Evolutionary conservation across 441 rosid species (phyloP).

Genomic region (Populus hybrid): DNA sequence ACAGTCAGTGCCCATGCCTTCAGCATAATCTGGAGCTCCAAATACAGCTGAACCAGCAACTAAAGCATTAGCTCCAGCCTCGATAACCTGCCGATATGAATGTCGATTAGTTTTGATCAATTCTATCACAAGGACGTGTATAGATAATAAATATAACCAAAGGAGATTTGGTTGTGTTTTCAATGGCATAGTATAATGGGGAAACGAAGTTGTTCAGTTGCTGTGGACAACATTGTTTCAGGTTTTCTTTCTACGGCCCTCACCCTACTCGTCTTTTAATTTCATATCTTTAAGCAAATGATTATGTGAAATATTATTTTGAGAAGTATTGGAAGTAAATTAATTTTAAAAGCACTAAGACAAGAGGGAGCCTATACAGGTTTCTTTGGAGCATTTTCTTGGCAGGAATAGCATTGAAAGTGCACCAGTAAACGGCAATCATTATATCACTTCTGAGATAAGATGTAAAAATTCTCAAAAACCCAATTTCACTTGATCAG

Average conservation of each 20-base stretch:
- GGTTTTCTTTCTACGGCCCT: neutral
- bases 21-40: conserved; percentile 95
- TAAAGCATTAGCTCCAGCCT: conserved; percentile 96
- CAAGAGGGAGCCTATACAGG: neutral
- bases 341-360: neutral
- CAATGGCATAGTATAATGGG: neutral
- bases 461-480: neutral
- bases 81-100: conserved; percentile 61
- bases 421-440: neutral
- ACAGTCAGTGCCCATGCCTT: conserved; percentile 45
- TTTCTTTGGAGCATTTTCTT: neutral
- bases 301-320: neutral
- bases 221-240: neutral
- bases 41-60: conserved; percentile 99
- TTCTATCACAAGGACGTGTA: neutral
- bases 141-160: neutral
- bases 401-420: neutral
- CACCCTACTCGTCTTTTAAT: neutral
- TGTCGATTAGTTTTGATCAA: neutral
- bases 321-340: neutral
- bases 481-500: no score
- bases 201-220: neutral
- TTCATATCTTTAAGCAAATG: neutral
- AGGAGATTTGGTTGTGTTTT: neutral
- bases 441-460: neutral